phyloP scores from a whole-genome alignment of 2,329 filamentous ascomycete genomes.

The Thelonectria olida region DNA sequence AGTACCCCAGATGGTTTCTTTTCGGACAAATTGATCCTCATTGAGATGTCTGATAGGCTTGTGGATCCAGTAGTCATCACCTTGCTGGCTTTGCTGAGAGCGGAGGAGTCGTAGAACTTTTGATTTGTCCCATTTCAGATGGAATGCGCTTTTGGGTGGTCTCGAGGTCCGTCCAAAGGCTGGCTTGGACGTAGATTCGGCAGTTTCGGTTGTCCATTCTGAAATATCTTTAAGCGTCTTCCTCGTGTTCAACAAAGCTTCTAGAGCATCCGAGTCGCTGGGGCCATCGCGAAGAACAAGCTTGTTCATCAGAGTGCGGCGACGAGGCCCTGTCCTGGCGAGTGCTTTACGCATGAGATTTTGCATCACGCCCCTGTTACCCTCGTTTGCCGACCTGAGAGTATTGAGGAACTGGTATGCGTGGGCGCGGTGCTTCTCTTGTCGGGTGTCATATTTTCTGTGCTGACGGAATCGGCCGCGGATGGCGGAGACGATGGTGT shows the following conservation, averaged over 20 bases:
- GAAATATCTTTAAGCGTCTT: background rate
- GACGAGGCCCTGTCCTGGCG: slow-evolving; percentile 61
- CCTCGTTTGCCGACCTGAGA: slow-evolving; percentile 63
- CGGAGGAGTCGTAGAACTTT: slow-evolving; percentile 54
- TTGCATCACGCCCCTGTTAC: slow-evolving; percentile 57
- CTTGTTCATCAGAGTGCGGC: slow-evolving; percentile 56
- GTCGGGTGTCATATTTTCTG: slow-evolving; percentile 39
- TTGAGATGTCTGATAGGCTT: slow-evolving; percentile 42
- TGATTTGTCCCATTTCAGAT: slow-evolving; percentile 59
- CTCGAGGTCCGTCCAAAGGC: background rate
- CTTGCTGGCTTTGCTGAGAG: slow-evolving; percentile 50
- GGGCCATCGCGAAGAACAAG: slow-evolving; percentile 51
- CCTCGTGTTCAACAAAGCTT: slow-evolving; percentile 38
- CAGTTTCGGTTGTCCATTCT: background rate
- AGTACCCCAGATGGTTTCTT: slow-evolving; percentile 60
- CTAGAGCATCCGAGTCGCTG: slow-evolving; percentile 52
- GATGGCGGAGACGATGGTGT: slow-evolving; percentile 55
- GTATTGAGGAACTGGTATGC: slow-evolving; percentile 55
- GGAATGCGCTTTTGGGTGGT: slow-evolving; percentile 43
- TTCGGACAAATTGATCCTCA: slow-evolving; percentile 49
- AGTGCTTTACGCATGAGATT: slow-evolving; percentile 60
- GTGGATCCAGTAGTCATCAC: slow-evolving; percentile 39
- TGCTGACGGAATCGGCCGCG: slow-evolving; percentile 56
- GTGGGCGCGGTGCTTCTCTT: slow-evolving; percentile 47
- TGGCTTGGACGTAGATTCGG: background rate